Evolutionary conservation across 2,329 filamentous ascomycete genomes (phyloP), one percentile per base, ranked within the genome.

Genomic region (Pseudogymnoascus sp.): DNA sequence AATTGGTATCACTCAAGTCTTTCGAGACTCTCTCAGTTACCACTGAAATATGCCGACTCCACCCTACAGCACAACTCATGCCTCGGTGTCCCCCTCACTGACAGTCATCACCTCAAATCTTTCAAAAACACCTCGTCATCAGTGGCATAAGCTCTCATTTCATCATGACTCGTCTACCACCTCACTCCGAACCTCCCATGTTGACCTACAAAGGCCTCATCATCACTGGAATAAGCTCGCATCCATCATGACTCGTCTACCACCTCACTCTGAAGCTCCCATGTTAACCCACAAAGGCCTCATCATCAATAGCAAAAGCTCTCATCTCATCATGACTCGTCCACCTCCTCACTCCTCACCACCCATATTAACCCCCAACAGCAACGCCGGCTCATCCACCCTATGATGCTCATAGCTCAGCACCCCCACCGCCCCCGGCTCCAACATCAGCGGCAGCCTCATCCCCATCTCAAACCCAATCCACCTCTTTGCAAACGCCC

Each of bases 401-500:
- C 75, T 91, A 69, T 89, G 81, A 75, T 95, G 90, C 70, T 93
- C 90, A 73, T 95, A 96, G 75, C 89, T 64, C 18, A 96, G 73
- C 1, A 89, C 90, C 0, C 89, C 90, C 1, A 95, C 87, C 68
- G 90, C 90, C 16, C 91, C 91, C 4, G 91, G 89, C 74, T 97
- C 93, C 16, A 97, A 78, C 66, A 96, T 80, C 73, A 97, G 86
- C 4, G 87, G 84, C 40, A 91, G 89, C 7, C 89, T 91, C 60
- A 91, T 87, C 62, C 84, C 83, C 64, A 97, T 78, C 11, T 84
- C 80, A 77, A 89, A 89, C 0, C 86, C 85, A 0, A 87, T 83
- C 93, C 93, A 97, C 31, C 92, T 82, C 80, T 93, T 90, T 5
- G 93, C 92, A 74, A 97, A 91, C 0, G 91, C 90, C n/a, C 93